Percentiles rank a stretch among this genome's conserved stretches.
These are phyloP conservation scores for Coemansia sp. DNA, from an alignment of 192 early-diverging fungal genomes.

Conservation along the genomic window DNA sequence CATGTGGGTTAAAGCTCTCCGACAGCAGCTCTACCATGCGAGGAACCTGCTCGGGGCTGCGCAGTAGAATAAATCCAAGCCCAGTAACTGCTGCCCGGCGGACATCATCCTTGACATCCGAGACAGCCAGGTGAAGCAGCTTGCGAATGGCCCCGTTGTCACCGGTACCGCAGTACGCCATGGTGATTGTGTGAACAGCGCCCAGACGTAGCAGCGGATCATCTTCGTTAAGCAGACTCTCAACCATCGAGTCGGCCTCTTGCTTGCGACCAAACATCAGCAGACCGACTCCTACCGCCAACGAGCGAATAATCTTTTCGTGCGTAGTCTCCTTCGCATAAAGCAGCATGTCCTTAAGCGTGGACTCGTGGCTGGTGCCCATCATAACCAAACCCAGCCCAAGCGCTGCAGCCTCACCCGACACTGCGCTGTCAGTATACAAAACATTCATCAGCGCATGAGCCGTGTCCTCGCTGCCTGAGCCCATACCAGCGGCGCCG, in stretches of 20 bases:
- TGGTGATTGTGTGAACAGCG: conserved; percentile 94
- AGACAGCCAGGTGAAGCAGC: conserved; percentile 95
- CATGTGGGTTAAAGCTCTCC: conserved; percentile 99
- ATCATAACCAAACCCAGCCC: conserved; percentile 98
- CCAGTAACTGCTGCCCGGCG: conserved; percentile 96
- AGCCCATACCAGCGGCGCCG: conserved; percentile 96
- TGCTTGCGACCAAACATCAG: conserved; percentile 98
- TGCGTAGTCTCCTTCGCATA: conserved; percentile 99
- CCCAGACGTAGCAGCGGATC: conserved; percentile 95
- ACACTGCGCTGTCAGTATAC: conserved; percentile 93
- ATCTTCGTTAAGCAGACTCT: conserved; percentile 82
- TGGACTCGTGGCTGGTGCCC: conserved; percentile 77
- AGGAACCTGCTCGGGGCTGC: conserved; percentile 95
- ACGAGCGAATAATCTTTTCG: conserved; percentile 98
- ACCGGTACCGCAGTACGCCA: conserved; percentile 97
- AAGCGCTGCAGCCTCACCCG: conserved; percentile 94
- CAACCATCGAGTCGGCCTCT: conserved; percentile 88
- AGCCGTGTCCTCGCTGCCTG: conserved; percentile 82
- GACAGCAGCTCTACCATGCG: conserved; percentile 94
- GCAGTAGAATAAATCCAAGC: conserved; percentile 92
- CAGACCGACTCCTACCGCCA: conserved; percentile 90
- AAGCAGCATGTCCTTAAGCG: conserved; percentile 91
- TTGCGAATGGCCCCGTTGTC: conserved; percentile 95
- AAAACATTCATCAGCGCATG: conserved; percentile 86
- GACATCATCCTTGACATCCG: conserved; percentile 99